These are phyloP conservation scores for Aureobasidium mangrovei DNA, from an alignment of 2,329 filamentous ascomycete species.

Conservation along the genomic window DNA sequence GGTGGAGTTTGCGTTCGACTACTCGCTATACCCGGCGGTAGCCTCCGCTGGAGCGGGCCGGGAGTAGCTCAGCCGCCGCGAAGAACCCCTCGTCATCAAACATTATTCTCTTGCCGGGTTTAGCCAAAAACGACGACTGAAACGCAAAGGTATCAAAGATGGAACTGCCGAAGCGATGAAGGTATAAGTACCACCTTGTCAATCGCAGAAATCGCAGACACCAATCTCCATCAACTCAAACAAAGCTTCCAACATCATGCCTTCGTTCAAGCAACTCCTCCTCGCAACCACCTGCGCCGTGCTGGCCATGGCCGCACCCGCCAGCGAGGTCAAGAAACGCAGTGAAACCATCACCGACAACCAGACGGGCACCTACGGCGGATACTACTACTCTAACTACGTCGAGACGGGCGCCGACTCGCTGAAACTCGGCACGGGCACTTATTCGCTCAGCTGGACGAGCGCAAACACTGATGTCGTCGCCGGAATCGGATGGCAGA, in stretches of 20 bases:
- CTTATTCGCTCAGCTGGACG: conserved; percentile 14
- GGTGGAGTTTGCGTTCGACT: too few relatives aligned
- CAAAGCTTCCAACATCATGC: background rate
- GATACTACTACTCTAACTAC: conserved; percentile 16
- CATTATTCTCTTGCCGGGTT: too few relatives aligned
- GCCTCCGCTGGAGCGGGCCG: too few relatives aligned
- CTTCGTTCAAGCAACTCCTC: conserved; percentile 1
- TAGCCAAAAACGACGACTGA: too few relatives aligned
- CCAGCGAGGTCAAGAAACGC: conserved; percentile 4
- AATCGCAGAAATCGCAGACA: too few relatives aligned
- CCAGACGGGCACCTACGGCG: conserved; percentile 9
- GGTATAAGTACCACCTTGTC: too few relatives aligned
- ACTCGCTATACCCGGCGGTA: too few relatives aligned
- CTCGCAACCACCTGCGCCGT: background rate
- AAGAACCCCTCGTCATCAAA: too few relatives aligned
- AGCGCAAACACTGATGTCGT: conserved; percentile 30
- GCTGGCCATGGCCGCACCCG: background rate
- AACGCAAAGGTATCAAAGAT: too few relatives aligned
- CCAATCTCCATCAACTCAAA: background rate
- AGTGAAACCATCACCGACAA: conserved; percentile 11
- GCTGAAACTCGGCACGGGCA: conserved; percentile 13
- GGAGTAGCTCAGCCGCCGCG: too few relatives aligned
- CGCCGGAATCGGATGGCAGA: conserved; percentile 51
- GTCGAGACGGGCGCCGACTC: conserved; percentile 14
- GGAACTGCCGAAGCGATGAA: too few relatives aligned